phyloP scores from a whole-genome alignment of 495 filamentous ascomycete genomes.

The Aspergillus bridgeri region DNA sequence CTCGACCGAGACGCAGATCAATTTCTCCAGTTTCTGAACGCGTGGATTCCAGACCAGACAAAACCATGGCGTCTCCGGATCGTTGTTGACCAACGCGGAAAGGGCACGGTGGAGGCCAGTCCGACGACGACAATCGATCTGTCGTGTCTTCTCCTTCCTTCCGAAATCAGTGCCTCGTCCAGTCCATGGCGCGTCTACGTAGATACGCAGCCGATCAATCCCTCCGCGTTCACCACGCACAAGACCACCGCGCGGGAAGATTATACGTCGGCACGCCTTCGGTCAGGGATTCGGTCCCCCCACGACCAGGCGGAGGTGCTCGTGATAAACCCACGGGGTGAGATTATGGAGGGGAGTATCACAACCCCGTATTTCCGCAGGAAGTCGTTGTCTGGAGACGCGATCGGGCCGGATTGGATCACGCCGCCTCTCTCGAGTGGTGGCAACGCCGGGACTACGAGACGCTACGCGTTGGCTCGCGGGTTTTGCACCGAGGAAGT shows the following conservation, averaged over 20 bases:
- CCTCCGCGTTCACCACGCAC: constrained; percentile 65
- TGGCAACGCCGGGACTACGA: constrained; percentile 77
- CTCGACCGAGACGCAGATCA: constrained; percentile 27
- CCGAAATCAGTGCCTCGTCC: constrained; percentile 6
- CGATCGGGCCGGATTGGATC: constrained; percentile 27
- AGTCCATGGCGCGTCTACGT: constrained; percentile 49
- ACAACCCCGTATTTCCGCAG: constrained; percentile 76
- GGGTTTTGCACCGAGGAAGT: constrained; percentile 60
- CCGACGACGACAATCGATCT: constrained; percentile 48
- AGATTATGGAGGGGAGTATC: constrained; percentile 83
- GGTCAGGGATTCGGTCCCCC: constrained; percentile 50
- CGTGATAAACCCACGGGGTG: constrained; percentile 59
- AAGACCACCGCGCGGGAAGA: constrained; percentile 68
- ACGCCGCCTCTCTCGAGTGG: constrained; percentile 54
- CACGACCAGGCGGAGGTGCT: constrained; percentile 66
- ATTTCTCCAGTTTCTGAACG: constrained; percentile 30
- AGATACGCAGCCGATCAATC: constrained; percentile 48
- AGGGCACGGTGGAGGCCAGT: constrained; percentile 45
- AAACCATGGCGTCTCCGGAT: constrained; percentile 52
- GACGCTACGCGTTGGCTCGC: constrained; percentile 71
- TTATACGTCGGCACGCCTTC: constrained; percentile 61
- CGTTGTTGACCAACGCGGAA: constrained; percentile 48
- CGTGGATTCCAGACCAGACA: constrained; percentile 31
- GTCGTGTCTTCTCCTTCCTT: constrained; percentile 51
- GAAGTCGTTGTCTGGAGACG: neutral